A percentile compares a stretch with the other conserved stretches of the same genome.
phyloP scores from a whole-genome alignment of 106 monocot genomes.

The Cymbidium sinense region DNA sequence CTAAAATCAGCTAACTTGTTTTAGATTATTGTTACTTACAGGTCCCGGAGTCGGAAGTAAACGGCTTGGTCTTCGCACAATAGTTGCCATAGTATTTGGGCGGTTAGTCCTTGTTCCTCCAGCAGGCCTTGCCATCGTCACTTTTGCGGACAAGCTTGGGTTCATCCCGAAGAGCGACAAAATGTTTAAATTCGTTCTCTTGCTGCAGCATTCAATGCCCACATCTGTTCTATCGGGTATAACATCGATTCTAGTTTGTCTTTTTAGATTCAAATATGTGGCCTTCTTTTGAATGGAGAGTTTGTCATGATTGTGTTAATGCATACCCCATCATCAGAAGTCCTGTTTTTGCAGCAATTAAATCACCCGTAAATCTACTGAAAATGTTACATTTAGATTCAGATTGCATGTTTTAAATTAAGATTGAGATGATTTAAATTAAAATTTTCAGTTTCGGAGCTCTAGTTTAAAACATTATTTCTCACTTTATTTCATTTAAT shows the following conservation, averaged over 20 bases:
- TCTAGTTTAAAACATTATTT: too few species aligned
- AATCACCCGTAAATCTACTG: too few species aligned
- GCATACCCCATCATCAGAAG: too few species aligned
- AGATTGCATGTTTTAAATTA: too few species aligned
- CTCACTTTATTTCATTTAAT: too few species aligned
- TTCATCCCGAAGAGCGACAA: constrained; percentile 75
- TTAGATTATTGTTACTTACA: constrained; percentile 12
- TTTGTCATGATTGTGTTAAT: too few species aligned
- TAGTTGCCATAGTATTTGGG: constrained; percentile 61
- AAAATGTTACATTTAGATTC: too few species aligned
- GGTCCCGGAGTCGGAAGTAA: constrained; percentile 83
- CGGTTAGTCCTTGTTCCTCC: constrained; percentile 79
- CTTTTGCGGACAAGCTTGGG: constrained; percentile 79
- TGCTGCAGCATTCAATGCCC: constrained; percentile 82
- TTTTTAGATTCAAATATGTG: not conserved
- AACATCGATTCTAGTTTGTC: not conserved
- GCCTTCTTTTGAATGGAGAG: too few species aligned
- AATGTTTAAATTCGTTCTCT: constrained; percentile 92
- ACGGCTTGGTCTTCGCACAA: constrained; percentile 77
- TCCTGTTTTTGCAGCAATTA: too few species aligned
- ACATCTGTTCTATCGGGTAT: constrained; percentile 86
- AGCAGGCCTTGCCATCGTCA: constrained; percentile 74
- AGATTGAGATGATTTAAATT: too few species aligned
- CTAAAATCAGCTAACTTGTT: not conserved
- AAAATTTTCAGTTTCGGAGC: too few species aligned